phyloP scores from a whole-genome alignment of 768 basidiomycete species.

The Leccinum variicolor region DNA sequence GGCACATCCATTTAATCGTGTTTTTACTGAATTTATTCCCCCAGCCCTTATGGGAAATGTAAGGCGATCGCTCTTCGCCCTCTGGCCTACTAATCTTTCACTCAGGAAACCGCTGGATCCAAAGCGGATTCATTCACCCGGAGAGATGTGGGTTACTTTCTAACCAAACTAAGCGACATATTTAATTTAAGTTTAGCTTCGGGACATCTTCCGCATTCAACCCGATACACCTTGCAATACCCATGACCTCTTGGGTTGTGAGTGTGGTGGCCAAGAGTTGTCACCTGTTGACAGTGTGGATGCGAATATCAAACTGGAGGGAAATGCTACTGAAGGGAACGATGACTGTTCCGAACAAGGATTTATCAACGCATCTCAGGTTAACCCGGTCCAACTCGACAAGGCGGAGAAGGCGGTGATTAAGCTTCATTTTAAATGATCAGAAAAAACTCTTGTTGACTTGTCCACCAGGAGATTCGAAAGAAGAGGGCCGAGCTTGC shows the following conservation, averaged over 20 bases:
- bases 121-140: slow-evolving; percentile 84
- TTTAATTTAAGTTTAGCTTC: slow-evolving; percentile 50
- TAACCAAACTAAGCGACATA: not conserved
- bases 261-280: slow-evolving; percentile 43
- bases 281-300: not conserved
- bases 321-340: slow-evolving; percentile 27
- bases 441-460: slow-evolving; percentile 1
- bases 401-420: slow-evolving; percentile 54
- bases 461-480: slow-evolving; percentile 48
- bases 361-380: slow-evolving; percentile 65
- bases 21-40: slow-evolving; percentile 8
- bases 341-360: slow-evolving; percentile 37
- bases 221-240: slow-evolving; percentile 80
- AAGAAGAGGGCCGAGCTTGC: slow-evolving; percentile 70
- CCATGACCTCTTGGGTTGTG: slow-evolving; percentile 86
- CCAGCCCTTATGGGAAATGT: slow-evolving; percentile 74
- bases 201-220: slow-evolving; percentile 90
- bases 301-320: slow-evolving; percentile 18
- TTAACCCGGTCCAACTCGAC: slow-evolving; percentile 43
- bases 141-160: slow-evolving; percentile 62
- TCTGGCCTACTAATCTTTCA: slow-evolving; percentile 8
- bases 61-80: slow-evolving; percentile 8
- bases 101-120: slow-evolving; percentile 45
- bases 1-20: slow-evolving; percentile 3
- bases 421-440: not conserved